These are phyloP conservation scores for Sindora glabra DNA, from an alignment of 306 rosid species.

Conservation along the genomic window DNA sequence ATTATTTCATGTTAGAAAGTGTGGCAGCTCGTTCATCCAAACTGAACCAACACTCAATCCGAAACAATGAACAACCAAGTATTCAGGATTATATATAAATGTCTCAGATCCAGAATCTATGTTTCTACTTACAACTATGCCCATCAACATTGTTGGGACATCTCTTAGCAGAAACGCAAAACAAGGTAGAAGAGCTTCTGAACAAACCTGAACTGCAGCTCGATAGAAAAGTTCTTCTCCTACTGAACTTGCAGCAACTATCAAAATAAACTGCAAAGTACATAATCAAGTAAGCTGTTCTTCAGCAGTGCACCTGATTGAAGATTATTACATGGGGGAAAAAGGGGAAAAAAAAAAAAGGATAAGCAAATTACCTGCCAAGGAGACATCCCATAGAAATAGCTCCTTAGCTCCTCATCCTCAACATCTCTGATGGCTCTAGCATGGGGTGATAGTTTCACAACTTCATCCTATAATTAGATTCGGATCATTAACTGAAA, in stretches of 20 bases:
- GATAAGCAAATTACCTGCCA: slow-evolving; percentile 67
- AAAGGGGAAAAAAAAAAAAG: too few species aligned
- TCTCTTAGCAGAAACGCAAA: not conserved
- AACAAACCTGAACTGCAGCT: slow-evolving; percentile 95
- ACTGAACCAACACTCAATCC: not conserved
- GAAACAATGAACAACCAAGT: too few species aligned
- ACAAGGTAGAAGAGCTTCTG: slow-evolving; percentile 2
- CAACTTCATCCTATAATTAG: slow-evolving; percentile 78
- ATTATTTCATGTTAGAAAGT: not conserved
- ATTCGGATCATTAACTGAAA: slow-evolving; percentile 2
- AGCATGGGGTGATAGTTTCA: slow-evolving; percentile 90
- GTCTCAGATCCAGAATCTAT: not conserved
- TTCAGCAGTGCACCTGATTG: slow-evolving; percentile 11
- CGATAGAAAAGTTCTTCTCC: slow-evolving; percentile 99
- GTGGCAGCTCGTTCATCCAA: not conserved
- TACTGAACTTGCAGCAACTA: slow-evolving; percentile 94
- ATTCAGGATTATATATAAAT: not conserved
- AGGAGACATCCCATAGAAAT: slow-evolving; percentile 97
- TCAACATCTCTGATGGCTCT: slow-evolving; percentile 97
- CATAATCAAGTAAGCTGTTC: slow-evolving; percentile 5
- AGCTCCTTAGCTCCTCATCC: slow-evolving; percentile 89
- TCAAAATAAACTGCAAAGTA: slow-evolving; percentile 63
- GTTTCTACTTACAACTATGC: not conserved
- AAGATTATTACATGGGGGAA: not conserved
- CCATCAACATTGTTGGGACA: not conserved